Evolutionary conservation across 1,284 basidiomycete genomes (phyloP), one percentile per base, ranked within the genome.

Genomic region (Serendipita sp.): DNA sequence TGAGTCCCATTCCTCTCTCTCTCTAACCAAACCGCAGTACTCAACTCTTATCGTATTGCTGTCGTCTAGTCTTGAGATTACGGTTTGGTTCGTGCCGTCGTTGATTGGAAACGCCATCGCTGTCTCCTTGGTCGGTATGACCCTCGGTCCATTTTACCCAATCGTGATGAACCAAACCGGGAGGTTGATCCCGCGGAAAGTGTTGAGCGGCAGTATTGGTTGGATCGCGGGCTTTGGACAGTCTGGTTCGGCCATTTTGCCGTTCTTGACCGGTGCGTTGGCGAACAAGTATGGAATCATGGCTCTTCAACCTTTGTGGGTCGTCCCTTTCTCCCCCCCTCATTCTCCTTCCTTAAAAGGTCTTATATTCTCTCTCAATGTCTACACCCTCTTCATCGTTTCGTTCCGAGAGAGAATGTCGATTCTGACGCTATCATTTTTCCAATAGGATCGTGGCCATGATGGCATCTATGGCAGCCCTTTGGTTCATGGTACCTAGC

Each of bases 11-110:
- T 58, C 53, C 5, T 38, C 4, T 38, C 35, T 38, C 35, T 5
- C 35, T 12, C 5, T 5, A 38, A 38, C 35, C 4, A 4, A 12
- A 4, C 53, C 53, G 3, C 30, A 3, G 6, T 58, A 30, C 6
- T 32, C 17, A 13, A 15, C 26, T 62, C 10, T 22, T 41, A 29
- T 43, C 22, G 2, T 30, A 15, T 44, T 32, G 3, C 44, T 50
- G n/a, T 62, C 15, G 29, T 32, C 6, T 47, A 78, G 77, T 17
- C 70, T 82, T 30, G 80, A 84, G 66, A 67, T 85, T 60, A 71
- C 82, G 35, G 72, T 85, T 35, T 84, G 83, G 83, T 72, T 82
- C 12, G 78, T 82, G 1, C 81, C 81, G 0, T 78, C 76, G 2
- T 71, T 84, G 44, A 72, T 82, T 29, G 77, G 75, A 42, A 75